Base-by-base conservation (phyloP, 2,329 filamentous ascomycete genomes). In the Colletotrichum sp. region DNA sequence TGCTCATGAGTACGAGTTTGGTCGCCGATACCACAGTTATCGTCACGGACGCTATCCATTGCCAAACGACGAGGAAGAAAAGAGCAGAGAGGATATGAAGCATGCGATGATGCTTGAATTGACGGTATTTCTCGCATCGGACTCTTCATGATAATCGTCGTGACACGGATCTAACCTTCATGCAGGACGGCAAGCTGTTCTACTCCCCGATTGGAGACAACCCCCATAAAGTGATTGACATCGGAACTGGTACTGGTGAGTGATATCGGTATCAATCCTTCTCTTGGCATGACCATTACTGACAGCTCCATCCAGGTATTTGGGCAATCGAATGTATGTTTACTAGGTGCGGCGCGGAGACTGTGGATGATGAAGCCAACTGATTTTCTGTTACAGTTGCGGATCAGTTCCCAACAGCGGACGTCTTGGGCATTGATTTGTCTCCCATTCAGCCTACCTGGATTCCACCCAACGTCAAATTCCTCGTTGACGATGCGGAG, bases 401-500 rank as follows among this genome's bases (percentile, higher is more conserved):
- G 64, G 87, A 88, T 77, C 77, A 81, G 28, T 87, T 85, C 70
- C 86, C 86, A 18, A 80, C 81, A 34, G 83, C 87, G 6, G 83
- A 82, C 55, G 83, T 88, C 3, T 76, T 86, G 18, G 87, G 86
- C 60, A 86, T 84, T 30, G 86, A 89, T 68, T 77, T 88, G 21
- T 87, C 86, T 5, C 86, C 88, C 3, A 89, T 88, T 24, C 87
- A 89, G 77, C 86, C 87, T 3, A 82, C 82, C 44, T 87, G 85
- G 82, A 86, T 93, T 15, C 92, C 91, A 18, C 87, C 89, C 13
- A 93, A 93, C 79, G 87, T 91, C n/a, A 86, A 86, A 9, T 93
- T 93, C 83, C 85, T 92, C 74, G 87, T 94, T 12, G 92, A 93
- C 79, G 92, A 93, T 80, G 88, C 89, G 67, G 90, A 93, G 77